phyloP scores from a whole-genome alignment of 2,329 filamentous ascomycete genomes.

The Scedosporium dehoogii region DNA sequence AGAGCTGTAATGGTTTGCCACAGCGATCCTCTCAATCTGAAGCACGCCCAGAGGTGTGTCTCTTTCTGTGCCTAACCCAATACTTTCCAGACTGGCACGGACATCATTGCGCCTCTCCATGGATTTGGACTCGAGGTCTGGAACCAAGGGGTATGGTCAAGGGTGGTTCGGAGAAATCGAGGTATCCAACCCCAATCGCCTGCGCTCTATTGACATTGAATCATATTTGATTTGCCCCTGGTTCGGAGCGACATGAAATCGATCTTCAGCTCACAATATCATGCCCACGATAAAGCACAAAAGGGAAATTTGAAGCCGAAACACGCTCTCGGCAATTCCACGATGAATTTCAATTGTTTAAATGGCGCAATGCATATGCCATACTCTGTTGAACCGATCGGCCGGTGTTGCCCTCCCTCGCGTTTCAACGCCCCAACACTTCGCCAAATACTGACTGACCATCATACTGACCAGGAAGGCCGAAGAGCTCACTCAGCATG shows the following conservation, averaged over 20 bases:
- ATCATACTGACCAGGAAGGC: too few relatives aligned
- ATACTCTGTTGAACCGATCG: not conserved
- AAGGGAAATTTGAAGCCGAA: not conserved
- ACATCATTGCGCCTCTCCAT: not conserved
- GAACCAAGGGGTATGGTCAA: not conserved
- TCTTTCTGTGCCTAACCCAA: not conserved
- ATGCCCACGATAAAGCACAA: not conserved
- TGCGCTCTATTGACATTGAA: too few relatives aligned
- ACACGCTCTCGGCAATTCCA: not conserved
- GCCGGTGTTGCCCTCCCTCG: not conserved
- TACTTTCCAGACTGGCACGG: not conserved
- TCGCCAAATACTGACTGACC: not conserved
- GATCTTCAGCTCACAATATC: too few relatives aligned
- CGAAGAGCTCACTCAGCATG: too few relatives aligned
- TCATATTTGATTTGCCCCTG: too few relatives aligned
- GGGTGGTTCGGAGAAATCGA: not conserved
- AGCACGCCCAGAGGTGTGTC: not conserved
- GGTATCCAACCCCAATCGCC: too few relatives aligned
- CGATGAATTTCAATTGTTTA: not conserved
- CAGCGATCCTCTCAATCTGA: constrained; percentile 4
- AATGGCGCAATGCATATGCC: not conserved
- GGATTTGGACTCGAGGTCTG: not conserved
- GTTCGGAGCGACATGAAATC: too few relatives aligned
- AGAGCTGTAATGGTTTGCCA: not conserved
- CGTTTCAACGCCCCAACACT: not conserved